Evolutionary conservation across 2,329 filamentous ascomycete species (phyloP).

Genomic region (Colletotrichum kahawae): DNA sequence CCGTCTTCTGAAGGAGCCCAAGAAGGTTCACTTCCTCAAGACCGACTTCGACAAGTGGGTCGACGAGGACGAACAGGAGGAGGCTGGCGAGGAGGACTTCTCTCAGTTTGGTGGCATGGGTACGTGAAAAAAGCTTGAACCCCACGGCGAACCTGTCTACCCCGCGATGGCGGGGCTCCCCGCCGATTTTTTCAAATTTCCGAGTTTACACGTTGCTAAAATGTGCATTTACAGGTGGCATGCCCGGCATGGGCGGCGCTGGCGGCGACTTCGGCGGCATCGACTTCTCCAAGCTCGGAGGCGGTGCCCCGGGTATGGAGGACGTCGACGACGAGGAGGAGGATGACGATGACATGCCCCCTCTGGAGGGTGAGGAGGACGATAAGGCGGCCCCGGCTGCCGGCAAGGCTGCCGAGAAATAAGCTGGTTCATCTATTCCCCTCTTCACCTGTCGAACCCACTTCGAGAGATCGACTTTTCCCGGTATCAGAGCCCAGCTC

Average conservation of each 20-base stretch:
- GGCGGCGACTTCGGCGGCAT: slow-evolving; percentile 80
- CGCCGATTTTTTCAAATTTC: neutral
- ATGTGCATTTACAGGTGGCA: slow-evolving; percentile 45
- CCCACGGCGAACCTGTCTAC: neutral
- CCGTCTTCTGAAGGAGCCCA: slow-evolving; percentile 85
- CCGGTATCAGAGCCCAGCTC: neutral
- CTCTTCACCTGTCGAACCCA: neutral
- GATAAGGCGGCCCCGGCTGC: slow-evolving; percentile 41
- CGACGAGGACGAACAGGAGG: slow-evolving; percentile 98
- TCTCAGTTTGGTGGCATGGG: slow-evolving; percentile 71
- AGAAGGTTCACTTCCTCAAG: slow-evolving; percentile 95
- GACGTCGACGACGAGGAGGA: slow-evolving; percentile 60
- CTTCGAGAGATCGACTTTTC: neutral
- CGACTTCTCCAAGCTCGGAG: slow-evolving; percentile 91
- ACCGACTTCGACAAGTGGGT: slow-evolving; percentile 99
- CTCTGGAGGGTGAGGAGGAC: slow-evolving; percentile 69
- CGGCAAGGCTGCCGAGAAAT: slow-evolving; percentile 20
- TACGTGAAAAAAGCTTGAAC: slow-evolving; percentile 38
- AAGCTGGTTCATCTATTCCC: neutral
- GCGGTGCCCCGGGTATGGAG: slow-evolving; percentile 52
- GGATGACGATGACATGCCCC: slow-evolving; percentile 84
- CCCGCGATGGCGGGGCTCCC: neutral
- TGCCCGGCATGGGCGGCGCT: slow-evolving; percentile 56
- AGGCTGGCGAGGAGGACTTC: slow-evolving; percentile 81
- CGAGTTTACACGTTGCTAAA: slow-evolving; percentile 4